A percentile compares a stretch with the other conserved stretches of the same genome.
Conservation (phyloP, 306 rosid species). For the Cicer cuneatum region DNA sequence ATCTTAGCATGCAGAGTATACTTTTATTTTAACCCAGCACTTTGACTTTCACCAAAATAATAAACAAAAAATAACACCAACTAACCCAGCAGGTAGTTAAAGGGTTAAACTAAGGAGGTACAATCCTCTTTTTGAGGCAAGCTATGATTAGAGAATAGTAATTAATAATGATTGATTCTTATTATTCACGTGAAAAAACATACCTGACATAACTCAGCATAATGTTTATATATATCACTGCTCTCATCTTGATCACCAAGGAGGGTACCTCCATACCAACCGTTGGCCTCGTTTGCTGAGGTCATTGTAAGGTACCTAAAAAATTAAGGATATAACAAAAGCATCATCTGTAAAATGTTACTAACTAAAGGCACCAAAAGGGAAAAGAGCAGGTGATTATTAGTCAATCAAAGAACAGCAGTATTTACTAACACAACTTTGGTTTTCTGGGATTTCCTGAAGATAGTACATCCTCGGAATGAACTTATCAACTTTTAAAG, state of each 20-base stretch:
- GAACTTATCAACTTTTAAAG: conserved; percentile 25
- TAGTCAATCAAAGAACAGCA: conserved; percentile 25
- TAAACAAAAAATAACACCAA: conserved; percentile 3
- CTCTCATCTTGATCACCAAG: conserved; percentile 83
- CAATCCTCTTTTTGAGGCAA: conserved; percentile 16
- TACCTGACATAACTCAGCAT: conserved; percentile 85
- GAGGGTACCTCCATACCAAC: conserved; percentile 92
- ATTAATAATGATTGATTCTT: conserved; percentile 6
- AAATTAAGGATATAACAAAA: conserved; percentile 41
- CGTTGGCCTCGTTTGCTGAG: conserved; percentile 71
- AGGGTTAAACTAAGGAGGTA: conserved; percentile 14
- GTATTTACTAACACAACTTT: conserved; percentile 16
- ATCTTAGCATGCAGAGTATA: neutral
- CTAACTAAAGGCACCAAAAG: conserved; percentile 27
- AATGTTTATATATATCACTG: conserved; percentile 90
- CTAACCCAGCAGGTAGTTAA: conserved; percentile 27
- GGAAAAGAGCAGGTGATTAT: conserved; percentile 7
- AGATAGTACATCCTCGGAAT: conserved; percentile 9
- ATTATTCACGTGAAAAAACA: conserved; percentile 18
- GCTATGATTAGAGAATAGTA: neutral
- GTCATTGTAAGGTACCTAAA: conserved; percentile 81
- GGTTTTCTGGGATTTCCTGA: conserved; percentile 28
- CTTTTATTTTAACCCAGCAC: neutral
- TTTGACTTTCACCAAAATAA: neutral
- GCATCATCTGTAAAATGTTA: conserved; percentile 31